These are phyloP conservation scores for Sclerotinia glacialis DNA, from an alignment of 2,329 filamentous ascomycete species.

Conservation along the genomic window DNA sequence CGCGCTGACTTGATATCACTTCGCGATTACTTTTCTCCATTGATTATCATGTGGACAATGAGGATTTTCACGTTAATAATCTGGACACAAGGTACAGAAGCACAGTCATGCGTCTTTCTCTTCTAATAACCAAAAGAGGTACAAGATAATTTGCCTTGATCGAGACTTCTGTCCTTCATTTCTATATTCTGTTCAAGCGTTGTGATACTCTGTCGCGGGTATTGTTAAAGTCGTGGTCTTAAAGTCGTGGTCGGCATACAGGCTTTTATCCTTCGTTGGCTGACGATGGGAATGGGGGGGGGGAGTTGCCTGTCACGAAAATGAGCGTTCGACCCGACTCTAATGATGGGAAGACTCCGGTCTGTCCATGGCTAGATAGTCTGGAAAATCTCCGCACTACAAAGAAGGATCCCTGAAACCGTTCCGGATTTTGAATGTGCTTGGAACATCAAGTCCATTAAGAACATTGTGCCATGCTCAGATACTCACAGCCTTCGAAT, in stretches of 20 bases:
- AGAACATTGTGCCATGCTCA: not conserved
- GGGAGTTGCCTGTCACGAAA: not conserved
- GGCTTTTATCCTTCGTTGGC: not conserved
- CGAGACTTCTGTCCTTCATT: not conserved
- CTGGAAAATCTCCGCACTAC: too few species aligned
- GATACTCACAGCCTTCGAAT: not conserved
- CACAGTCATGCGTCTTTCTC: not conserved
- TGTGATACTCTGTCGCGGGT: not conserved
- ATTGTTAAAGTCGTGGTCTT: not conserved
- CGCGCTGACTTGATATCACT: not conserved
- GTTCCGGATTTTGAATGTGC: not conserved
- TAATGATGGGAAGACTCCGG: not conserved
- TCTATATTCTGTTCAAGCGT: not conserved
- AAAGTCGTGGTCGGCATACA: not conserved
- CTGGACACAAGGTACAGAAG: not conserved
- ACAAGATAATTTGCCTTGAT: not conserved
- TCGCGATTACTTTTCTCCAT: conserved; percentile 7
- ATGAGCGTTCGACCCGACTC: too few species aligned
- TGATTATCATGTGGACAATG: conserved; percentile 6
- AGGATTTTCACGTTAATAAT: not conserved
- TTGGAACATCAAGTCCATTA: not conserved
- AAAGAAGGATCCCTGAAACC: not conserved
- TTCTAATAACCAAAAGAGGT: not conserved
- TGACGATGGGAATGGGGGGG: not conserved
- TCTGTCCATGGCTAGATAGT: not conserved